phyloP scores from a whole-genome alignment of 2,329 filamentous ascomycete genomes.

The Ceratocystiopsis sp. region DNA sequence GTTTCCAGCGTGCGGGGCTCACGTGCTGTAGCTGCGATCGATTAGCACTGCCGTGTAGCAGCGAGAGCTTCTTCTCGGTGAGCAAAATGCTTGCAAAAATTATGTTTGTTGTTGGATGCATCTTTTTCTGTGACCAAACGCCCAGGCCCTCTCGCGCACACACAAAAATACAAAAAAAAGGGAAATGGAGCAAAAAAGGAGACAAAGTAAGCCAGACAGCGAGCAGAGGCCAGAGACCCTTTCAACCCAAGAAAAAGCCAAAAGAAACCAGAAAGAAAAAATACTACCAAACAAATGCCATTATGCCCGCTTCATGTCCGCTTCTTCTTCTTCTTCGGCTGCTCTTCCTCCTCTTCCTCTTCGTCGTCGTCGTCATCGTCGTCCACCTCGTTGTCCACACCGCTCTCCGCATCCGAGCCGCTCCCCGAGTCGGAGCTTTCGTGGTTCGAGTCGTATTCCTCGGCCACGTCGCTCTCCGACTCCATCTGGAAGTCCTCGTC shows the following conservation, averaged over 20 bases:
- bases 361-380: conserved; percentile 31
- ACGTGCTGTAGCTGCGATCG: too few species aligned
- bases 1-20: too few species aligned
- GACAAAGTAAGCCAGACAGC: background rate
- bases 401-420: conserved; percentile 48
- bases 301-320: conserved; percentile 13
- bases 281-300: background rate
- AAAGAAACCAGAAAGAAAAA: background rate
- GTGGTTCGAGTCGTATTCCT: conserved; percentile 86
- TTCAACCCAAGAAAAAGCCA: background rate
- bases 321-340: conserved; percentile 27
- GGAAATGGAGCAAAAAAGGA: background rate
- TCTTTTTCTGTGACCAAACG: background rate
- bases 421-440: conserved; percentile 64
- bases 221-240: background rate
- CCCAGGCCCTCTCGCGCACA: background rate
- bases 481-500: conserved; percentile 94
- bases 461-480: conserved; percentile 85
- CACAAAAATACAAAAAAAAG: background rate
- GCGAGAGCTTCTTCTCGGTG: too few species aligned
- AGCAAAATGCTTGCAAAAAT: too few species aligned
- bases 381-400: conserved; percentile 31
- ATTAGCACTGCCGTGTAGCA: too few species aligned
- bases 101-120: too few species aligned
- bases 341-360: conserved; percentile 21